Conservation (phyloP, 139 green algal species). For the Penium margaritaceum region DNA sequence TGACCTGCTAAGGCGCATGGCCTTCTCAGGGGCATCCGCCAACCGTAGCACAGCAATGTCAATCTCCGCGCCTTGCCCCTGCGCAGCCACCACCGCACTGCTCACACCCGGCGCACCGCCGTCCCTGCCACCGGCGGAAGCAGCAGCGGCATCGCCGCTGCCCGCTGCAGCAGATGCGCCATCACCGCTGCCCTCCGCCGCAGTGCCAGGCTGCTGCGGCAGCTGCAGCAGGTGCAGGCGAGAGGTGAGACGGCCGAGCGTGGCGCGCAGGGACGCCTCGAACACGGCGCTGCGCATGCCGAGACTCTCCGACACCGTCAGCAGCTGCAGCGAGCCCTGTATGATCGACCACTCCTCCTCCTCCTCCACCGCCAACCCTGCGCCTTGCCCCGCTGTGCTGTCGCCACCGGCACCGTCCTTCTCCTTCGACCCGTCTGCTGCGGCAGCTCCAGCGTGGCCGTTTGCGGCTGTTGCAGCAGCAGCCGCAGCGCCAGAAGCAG, state of each 20-base stretch:
- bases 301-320: constrained; percentile 47
- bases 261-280: constrained; percentile 37
- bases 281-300: constrained; percentile 36
- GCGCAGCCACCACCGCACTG: neutral
- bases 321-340: constrained; percentile 53
- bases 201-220: neutral
- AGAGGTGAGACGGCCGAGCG: constrained; percentile 10
- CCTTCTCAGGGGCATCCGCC: constrained; percentile 29
- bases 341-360: constrained; percentile 44
- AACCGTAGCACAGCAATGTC: constrained; percentile 38
- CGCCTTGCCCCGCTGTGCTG: neutral
- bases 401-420: neutral
- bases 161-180: neutral
- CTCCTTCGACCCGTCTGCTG: neutral
- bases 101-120: neutral
- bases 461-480: neutral
- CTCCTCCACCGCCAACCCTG: neutral
- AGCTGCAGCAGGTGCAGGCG: neutral
- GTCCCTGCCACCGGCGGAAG: neutral
- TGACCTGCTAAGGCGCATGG: constrained; percentile 24
- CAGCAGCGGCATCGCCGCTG: no score
- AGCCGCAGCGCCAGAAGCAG: neutral
- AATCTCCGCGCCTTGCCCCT: constrained; percentile 1
- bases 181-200: neutral
- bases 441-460: constrained; percentile 1